Evolutionary conservation across 1,139 yeast genomes (phyloP), one percentile per base, ranked within the genome.

Genomic region (Taphrina pruni): DNA sequence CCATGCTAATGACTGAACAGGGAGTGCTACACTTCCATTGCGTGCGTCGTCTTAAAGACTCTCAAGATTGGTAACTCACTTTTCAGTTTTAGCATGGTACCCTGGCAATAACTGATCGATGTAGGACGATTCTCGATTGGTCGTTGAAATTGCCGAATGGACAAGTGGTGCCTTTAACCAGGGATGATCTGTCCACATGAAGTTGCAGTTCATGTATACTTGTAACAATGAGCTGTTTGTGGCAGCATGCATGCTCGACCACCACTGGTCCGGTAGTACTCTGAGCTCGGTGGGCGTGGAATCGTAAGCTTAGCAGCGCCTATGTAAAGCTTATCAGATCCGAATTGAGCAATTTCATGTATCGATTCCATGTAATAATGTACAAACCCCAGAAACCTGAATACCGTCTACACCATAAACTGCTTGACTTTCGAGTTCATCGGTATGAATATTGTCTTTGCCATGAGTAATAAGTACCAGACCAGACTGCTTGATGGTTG

Each of bases 401-500:
- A 64, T 64, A 14, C 67, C 67, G 17, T 64, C 67, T 41, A 57
- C 67, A 20, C 67, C 67, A 38, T 64, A 61, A 6, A 39, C 38
- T 5, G 67, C 65, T 66, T 35, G 65, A 50, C 50, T 48, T n/a
- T 60, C 73, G 60, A 54, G 78, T 38, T 69, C 64, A 38, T 69
- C 66, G 65, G 71, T 52, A 20, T 71, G 74, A 26, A 73, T 73
- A 9, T 74, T 76, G 41, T 72, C 74, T 58, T 75, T 76, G 39
- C 73, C 74, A 54, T 77, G 83, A 0, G 95, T 95, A 41, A 94
- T 94, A 61, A 94, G 81, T 64, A 94, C 87, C 73, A 94, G 82
- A 0, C 98, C 98, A 72, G 89, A 82, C 0, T 90, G 87, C 71
- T 96, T 83, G 26, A 93, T 89, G 38, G 90, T 84, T 38, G 89